Evolutionary conservation across 1,139 yeast species (phyloP), one percentile per base, ranked within the genome.

Genomic region (Nakaseomyces nivariensis): DNA sequence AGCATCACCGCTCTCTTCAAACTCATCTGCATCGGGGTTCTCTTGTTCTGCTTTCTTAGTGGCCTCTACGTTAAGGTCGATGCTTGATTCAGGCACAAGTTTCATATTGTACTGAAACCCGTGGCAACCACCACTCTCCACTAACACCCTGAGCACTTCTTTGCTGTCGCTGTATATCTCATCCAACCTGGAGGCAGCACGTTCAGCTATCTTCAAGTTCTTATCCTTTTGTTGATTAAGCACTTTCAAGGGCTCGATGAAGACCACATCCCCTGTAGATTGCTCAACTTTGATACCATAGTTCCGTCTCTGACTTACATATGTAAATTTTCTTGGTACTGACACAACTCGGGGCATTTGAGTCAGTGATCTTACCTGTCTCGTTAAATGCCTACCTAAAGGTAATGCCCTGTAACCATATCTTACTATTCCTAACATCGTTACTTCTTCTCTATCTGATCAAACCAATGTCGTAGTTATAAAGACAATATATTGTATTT

Each of bases 91-190:
- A 49, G 76, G 75, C 5, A 82, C 75, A 48, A 90, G 72, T 52
- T 80, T 76, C 60, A 92, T 72, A 55, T 84, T 78, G 62, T 92
- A 92, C 67, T 92, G 98, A 68, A 88, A 94, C 31, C 99, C 98
- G 66, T 92, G 99, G 66, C 98, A 94, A 3, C 99, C 99, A 5
- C 98, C 99, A 61, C 96, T 85, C 59, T 90, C 97, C 5, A 94
- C 97, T n/a, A 76, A 71, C 5, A 94, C 78, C 47, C 84, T 72
- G 42, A 92, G 71, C 0, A 86, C 86, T 55, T 89, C 96, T 27
- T 55, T 53, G 27, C 56, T 52, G 3, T 71, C 75, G 24, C 67
- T 60, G 13, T 81, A 76, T 13, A 90, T 78, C 10, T 64, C 64
- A 32, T 75, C 76, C 46, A 92, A 71, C 64, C 85, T 81, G 24